phyloP scores from a whole-genome alignment of 352 stramenopile genomes.

The Pythium chondricola region DNA sequence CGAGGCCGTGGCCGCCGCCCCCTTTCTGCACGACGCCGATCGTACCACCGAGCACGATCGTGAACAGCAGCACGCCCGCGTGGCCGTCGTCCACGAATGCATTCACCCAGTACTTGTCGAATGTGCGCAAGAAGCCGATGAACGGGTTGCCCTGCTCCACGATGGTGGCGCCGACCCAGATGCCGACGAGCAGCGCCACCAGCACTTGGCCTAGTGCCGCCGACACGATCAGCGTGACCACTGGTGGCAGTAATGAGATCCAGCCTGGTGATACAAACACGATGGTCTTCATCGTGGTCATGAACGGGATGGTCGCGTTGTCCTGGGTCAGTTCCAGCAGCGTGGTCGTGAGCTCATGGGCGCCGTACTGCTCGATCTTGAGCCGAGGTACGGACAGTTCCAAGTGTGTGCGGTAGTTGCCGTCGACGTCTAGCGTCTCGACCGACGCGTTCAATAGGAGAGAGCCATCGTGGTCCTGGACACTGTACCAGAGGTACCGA shows the following conservation, averaged over 20 bases:
- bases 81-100: conserved; percentile 80
- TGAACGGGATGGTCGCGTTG: conserved; percentile 30
- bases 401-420: conserved; percentile 55
- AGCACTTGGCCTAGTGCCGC: conserved; percentile 73
- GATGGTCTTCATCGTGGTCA: conserved; percentile 22
- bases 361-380: conserved; percentile 33
- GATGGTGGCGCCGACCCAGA: conserved; percentile 86
- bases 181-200: conserved; percentile 70
- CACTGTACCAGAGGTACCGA: conserved; percentile 39
- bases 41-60: conserved; percentile 80
- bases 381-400: conserved; percentile 34
- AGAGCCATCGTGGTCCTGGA: conserved; percentile 42
- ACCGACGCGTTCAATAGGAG: conserved; percentile 56
- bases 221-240: conserved; percentile 75
- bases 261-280: conserved; percentile 67
- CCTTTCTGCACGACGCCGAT: conserved; percentile 88
- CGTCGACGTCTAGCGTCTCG: conserved; percentile 53
- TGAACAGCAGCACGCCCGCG: conserved; percentile 85
- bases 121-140: conserved; percentile 70
- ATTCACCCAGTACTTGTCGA: conserved; percentile 86
- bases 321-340: conserved; percentile 24
- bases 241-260: conserved; percentile 63
- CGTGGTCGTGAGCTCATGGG: conserved; percentile 50
- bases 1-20: conserved; percentile 79
- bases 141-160: conserved; percentile 72